Conservation (phyloP, 169 alveolate species). For the Cryptosporidium felis region DNA sequence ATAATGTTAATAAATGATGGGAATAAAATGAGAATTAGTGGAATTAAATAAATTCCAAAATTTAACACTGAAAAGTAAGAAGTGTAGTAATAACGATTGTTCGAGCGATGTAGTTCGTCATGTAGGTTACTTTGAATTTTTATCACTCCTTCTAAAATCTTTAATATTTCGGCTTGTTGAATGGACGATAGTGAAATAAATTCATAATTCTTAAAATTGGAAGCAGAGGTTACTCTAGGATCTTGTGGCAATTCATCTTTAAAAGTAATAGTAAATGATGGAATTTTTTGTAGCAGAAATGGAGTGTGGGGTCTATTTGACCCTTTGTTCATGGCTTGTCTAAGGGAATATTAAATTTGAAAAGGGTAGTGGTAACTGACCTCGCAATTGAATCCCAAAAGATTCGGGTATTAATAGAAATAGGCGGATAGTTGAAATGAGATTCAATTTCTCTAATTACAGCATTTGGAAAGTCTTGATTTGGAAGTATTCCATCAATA, state of each 20-base stretch:
- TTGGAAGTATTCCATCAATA: slow-evolving; percentile 43
- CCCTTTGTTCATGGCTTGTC: slow-evolving; percentile 50
- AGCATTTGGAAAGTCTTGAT: slow-evolving; percentile 42
- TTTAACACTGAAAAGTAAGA: slow-evolving; percentile 3
- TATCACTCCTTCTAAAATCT: slow-evolving; percentile 33
- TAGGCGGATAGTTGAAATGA: slow-evolving; percentile 11
- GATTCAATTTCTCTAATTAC: slow-evolving; percentile 40
- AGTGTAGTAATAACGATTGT: slow-evolving; percentile 20
- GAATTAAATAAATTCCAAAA: slow-evolving; percentile 7
- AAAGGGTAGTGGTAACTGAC: slow-evolving; percentile 6
- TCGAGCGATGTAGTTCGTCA: slow-evolving; percentile 46
- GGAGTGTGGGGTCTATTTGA: slow-evolving; percentile 46
- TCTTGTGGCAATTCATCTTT: neutral
- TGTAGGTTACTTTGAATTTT: slow-evolving; percentile 64
- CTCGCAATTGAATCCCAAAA: slow-evolving; percentile 64
- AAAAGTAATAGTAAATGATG: slow-evolving; percentile 26
- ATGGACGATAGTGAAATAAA: slow-evolving; percentile 29
- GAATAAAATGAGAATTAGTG: neutral
- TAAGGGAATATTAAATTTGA: neutral
- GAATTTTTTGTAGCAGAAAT: slow-evolving; percentile 16
- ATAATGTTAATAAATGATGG: neutral
- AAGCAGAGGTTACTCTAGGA: too few species aligned
- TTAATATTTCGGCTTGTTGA: neutral
- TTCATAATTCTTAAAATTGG: neutral
- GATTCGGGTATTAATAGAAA: slow-evolving; percentile 4